Evolutionary conservation across 176 grass and related monocot genomes (phyloP).

Genomic region (Pontederia paniculata): DNA sequence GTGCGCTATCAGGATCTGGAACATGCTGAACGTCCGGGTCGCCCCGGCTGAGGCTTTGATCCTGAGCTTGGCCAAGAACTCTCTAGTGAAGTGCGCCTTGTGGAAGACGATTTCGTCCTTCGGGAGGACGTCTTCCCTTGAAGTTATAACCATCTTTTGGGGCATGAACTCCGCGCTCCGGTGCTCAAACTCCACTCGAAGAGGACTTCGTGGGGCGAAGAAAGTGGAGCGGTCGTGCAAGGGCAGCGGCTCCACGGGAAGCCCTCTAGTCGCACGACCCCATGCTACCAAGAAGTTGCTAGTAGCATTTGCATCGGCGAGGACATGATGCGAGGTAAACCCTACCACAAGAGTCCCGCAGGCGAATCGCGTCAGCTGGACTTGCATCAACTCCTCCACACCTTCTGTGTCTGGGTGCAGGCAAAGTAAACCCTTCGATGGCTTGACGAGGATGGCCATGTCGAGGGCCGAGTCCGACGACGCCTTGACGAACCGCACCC

Average conservation of each 20-base stretch:
- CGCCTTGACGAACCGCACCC: too few relatives aligned
- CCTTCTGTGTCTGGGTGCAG: too few relatives aligned
- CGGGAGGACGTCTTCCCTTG: not conserved
- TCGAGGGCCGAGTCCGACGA: too few relatives aligned
- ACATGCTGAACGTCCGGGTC: conserved; percentile 20
- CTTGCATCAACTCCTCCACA: too few relatives aligned
- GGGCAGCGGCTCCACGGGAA: conserved; percentile 15
- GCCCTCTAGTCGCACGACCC: conserved; percentile 15
- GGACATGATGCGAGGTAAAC: conserved; percentile 19
- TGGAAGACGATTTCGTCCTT: conserved; percentile 1
- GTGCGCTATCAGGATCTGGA: conserved; percentile 21
- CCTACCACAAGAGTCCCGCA: too few relatives aligned
- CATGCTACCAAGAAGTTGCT: conserved; percentile 25
- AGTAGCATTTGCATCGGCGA: conserved; percentile 23
- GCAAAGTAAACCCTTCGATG: too few relatives aligned
- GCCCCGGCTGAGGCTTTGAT: conserved; percentile 8
- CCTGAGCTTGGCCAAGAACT: conserved; percentile 12
- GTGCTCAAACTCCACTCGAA: too few relatives aligned
- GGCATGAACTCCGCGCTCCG: not conserved
- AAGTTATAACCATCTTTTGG: not conserved
- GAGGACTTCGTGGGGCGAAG: too few relatives aligned
- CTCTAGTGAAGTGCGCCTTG: too few relatives aligned
- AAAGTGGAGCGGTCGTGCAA: too few relatives aligned
- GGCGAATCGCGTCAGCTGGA: too few relatives aligned
- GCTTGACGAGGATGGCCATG: too few relatives aligned